phyloP scores from a whole-genome alignment of 805 yeast genomes.

The Metschnikowia proteae region DNA sequence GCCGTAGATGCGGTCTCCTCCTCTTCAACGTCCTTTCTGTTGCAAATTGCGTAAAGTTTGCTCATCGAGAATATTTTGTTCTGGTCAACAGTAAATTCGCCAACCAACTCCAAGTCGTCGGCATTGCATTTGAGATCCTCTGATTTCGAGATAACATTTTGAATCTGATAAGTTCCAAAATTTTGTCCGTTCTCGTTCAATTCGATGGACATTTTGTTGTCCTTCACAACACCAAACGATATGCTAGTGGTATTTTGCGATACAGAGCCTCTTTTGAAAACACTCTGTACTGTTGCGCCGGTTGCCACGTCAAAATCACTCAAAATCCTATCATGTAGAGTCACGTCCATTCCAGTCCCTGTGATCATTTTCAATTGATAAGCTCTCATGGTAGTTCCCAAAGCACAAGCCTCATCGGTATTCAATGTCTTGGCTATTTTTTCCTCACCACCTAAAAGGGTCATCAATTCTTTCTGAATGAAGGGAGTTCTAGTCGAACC shows the following conservation, averaged over 20 bases:
- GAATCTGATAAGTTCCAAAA: constrained; percentile 25
- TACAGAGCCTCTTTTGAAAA: constrained; percentile 48
- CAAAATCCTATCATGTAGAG: constrained; percentile 53
- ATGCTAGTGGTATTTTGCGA: constrained; percentile 33
- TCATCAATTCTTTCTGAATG: constrained; percentile 59
- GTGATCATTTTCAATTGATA: constrained; percentile 61
- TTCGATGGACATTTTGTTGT: constrained; percentile 27
- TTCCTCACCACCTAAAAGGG: constrained; percentile 53
- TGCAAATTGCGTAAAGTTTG: constrained; percentile 45
- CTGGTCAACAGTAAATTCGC: constrained; percentile 42
- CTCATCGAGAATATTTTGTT: constrained; percentile 50
- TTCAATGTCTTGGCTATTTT: constrained; percentile 77
- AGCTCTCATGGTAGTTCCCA: constrained; percentile 86
- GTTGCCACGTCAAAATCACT: constrained; percentile 44
- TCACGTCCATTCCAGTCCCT: constrained; percentile 48
- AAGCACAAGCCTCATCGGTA: constrained; percentile 91
- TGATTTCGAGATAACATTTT: constrained; percentile 24
- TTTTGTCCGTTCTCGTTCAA: constrained; percentile 39
- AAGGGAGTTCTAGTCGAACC: constrained; percentile 91
- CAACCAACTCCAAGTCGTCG: constrained; percentile 29
- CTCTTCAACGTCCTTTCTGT: constrained; percentile 13
- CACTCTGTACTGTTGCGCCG: constrained; percentile 21
- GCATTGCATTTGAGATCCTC: constrained; percentile 40
- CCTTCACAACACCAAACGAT: constrained; percentile 33
- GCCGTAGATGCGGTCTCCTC: constrained; percentile 7